Conservation (phyloP, 2,329 filamentous ascomycete species). For the Colletotrichum sp. region DNA sequence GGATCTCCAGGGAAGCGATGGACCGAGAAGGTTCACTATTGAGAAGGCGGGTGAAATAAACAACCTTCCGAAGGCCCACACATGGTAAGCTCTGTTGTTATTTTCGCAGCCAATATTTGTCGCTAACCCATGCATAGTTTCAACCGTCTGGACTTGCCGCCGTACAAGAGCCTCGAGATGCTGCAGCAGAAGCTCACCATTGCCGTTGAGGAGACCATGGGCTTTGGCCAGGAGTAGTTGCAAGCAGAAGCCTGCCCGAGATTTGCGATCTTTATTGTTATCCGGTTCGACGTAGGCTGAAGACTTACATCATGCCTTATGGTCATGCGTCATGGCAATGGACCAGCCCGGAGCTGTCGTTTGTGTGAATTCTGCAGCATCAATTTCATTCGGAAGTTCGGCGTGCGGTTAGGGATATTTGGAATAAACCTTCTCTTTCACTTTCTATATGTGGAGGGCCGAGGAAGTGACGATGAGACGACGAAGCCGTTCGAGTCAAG, state of each 20-base stretch:
- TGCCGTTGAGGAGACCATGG: slow-evolving; percentile 98
- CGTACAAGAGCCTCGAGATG: slow-evolving; percentile 87
- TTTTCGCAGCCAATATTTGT: background rate
- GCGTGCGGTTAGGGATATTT: slow-evolving; percentile 19
- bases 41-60: slow-evolving; percentile 93
- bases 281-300: background rate
- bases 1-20: slow-evolving; percentile 96
- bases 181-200: slow-evolving; percentile 92
- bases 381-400: slow-evolving; percentile 21
- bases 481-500: background rate
- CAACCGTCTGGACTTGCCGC: slow-evolving; percentile 93
- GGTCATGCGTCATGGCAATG: background rate
- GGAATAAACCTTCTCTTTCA: slow-evolving; percentile 21
- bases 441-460: slow-evolving; percentile 4
- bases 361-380: slow-evolving; percentile 14
- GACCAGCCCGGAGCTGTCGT: background rate
- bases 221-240: slow-evolving; percentile 92
- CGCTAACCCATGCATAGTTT: slow-evolving; percentile 64
- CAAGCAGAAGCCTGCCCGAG: background rate
- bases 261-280: background rate
- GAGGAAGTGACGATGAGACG: background rate
- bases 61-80: slow-evolving; percentile 96
- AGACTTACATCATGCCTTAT: background rate
- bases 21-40: slow-evolving; percentile 93
- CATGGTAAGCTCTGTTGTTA: slow-evolving; percentile 72